Base-by-base conservation (phyloP, 768 basidiomycete species). In the Hemileccinum rubropunctum region DNA sequence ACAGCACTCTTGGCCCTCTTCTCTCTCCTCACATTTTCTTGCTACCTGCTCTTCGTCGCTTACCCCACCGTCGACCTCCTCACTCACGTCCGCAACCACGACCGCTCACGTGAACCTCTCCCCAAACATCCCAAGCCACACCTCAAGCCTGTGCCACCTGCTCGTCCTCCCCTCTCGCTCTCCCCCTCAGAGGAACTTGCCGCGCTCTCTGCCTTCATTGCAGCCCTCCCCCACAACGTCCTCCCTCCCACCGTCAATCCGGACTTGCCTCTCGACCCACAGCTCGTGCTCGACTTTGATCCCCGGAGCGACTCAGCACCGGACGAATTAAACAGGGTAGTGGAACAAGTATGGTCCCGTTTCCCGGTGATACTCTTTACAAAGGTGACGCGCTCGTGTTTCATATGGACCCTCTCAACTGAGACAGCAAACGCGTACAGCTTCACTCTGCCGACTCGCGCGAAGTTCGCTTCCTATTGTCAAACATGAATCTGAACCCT, bases 251-350 rank as follows among this genome's bases (percentile, higher is more conserved):
- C 73, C 6, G 77, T 90, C 39, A 80, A 91, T 59, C 85, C 90
- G 0, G 58, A 73, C 11, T 55, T 58, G 11, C 80, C 88, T 8
- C 81, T 91, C 50, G 89, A 92, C 64, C 88, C 91, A 4, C 80
- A 89, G 58, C 79, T 91, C 49, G 78, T 93, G 5, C 76, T 93
- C 36, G 90, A 88, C 59, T 93, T 92, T 63, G 88, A 92, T 62
- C 86, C 86, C 0, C 79, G 82, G n/a, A 73, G 79, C 37, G 69
- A 78, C 3, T 75, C 77, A 13, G 87, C 88, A 1, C 58, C 62
- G 17, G 77, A 81, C 30, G 88, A 91, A 64, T 71, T 91, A 28
- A 63, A 68, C 30, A 70, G 72, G 1, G 73, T 91, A 63, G 77
- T 83, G 7, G 68, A 75, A 1, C 82, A 88, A 27, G 80, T 86